A percentile compares a stretch with the other conserved stretches of the same genome.
Conservation (phyloP, 1,284 basidiomycete species). For the Malassezia obtusa region DNA sequence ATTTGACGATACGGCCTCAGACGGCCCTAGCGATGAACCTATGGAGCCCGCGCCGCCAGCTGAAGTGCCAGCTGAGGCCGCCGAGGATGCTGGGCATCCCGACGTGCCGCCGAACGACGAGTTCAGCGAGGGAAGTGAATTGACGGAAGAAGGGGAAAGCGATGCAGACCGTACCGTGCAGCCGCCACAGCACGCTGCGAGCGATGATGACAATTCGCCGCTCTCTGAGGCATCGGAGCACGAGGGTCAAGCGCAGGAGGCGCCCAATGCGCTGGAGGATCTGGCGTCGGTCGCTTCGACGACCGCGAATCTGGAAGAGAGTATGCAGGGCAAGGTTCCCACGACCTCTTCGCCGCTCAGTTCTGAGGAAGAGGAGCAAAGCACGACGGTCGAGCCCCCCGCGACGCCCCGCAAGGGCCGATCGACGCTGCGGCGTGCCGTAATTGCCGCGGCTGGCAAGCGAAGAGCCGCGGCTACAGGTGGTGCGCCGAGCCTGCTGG, state of each 20-base stretch:
- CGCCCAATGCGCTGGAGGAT: slow-evolving; percentile 25
- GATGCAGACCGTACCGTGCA: not conserved
- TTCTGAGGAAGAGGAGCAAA: slow-evolving; percentile 18
- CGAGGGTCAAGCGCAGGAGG: not conserved
- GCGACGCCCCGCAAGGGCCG: not conserved
- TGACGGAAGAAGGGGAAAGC: not conserved
- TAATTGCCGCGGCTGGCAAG: slow-evolving; percentile 20
- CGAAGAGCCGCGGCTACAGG: slow-evolving; percentile 37
- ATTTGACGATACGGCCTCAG: slow-evolving; percentile 28
- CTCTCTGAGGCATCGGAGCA: not conserved
- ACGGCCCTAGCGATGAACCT: not conserved
- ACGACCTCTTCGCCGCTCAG: slow-evolving; percentile 2
- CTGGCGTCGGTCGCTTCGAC: slow-evolving; percentile 34
- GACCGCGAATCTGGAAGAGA: not conserved
- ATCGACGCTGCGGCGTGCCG: slow-evolving; percentile 8
- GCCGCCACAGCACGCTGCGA: not conserved
- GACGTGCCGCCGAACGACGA: not conserved
- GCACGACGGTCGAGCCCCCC: not conserved
- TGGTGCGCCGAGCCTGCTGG: slow-evolving; percentile 31
- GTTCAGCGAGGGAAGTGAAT: slow-evolving; percentile 2
- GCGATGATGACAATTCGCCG: slow-evolving; percentile 3
- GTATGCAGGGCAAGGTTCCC: not conserved
- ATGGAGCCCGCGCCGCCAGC: not conserved
- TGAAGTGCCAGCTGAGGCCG: not conserved
- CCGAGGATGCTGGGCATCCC: not conserved